Base-by-base conservation (phyloP, 1,284 basidiomycete genomes). In the Tilletia setariae region DNA sequence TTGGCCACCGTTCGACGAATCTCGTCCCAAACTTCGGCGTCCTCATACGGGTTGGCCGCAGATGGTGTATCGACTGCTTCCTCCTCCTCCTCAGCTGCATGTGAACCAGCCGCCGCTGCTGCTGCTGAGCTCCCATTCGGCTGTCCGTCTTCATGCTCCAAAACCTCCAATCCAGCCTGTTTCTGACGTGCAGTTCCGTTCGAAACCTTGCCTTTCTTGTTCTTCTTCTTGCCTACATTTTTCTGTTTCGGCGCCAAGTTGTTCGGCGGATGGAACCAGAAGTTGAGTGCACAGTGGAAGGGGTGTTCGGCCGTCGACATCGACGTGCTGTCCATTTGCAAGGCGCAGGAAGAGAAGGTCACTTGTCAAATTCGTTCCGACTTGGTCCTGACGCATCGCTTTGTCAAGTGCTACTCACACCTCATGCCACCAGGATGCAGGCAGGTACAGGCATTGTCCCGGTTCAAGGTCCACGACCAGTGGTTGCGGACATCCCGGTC, bases 231-330 rank as follows among this genome's bases (percentile, higher is more conserved):
- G 9, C 19, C 21, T 49, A 9, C 25, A 46, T 28, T 21, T 25
- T 63, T 49, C 19, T 28, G 13, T 25, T 44, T 51, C 72, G 21
- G 68, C 32, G 72, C 66, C 30, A 76, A 67, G 30, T 76, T 67
- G 59, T 78, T 77, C 4, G 79, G 80, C 28, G 80, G 80, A 63
- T 82, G 80, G 68, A 82, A 78, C 80, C 80, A 82, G 65, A 79
- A 82, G 62, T 82, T 82, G 69, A 82, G 72, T 1, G 80, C 80
- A 74, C 79, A 80, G 64, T 82, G 80, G n/a, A 79, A 74, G 63
- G 61, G 62, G 66, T 44, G 49, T 11, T 42, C 51, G 32, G 21
- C 63, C 46, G n/a, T 49, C 62, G 11, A 56, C 32, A 7, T 25
- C 53, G 30, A 35, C 21, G 46, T 56, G n/a, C 21, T 46, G 43